Evolutionary conservation across 2,329 filamentous ascomycete genomes (phyloP).

Genomic region (Alternaria consortialis): DNA sequence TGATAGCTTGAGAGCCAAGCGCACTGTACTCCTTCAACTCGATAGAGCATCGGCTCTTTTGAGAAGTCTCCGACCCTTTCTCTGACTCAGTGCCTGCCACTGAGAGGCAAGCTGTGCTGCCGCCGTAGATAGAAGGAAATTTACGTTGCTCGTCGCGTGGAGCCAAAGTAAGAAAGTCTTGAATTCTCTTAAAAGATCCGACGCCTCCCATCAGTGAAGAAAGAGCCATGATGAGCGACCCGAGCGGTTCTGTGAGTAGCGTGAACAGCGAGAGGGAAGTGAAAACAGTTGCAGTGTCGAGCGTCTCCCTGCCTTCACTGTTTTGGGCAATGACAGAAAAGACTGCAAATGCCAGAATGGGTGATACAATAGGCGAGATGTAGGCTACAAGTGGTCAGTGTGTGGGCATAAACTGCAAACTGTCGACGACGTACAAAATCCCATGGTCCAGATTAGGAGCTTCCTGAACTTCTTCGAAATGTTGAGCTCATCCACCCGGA

Average conservation of each 20-base stretch:
- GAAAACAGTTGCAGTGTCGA: constrained; percentile 56
- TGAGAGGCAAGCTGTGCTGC: constrained; percentile 29
- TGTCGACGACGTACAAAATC: constrained; percentile 36
- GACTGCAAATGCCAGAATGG: constrained; percentile 57
- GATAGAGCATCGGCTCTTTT: constrained; percentile 36
- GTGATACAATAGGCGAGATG: constrained; percentile 49
- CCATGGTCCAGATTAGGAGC: constrained; percentile 50
- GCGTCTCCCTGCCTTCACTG: constrained; percentile 37
- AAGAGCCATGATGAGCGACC: constrained; percentile 57
- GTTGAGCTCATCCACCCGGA: constrained; percentile 46
- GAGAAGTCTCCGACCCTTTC: constrained; percentile 35
- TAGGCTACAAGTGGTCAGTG: constrained; percentile 33
- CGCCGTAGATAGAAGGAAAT: constrained; percentile 30
- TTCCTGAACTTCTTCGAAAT: constrained; percentile 49
- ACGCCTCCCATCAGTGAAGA: constrained; percentile 56
- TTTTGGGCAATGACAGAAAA: constrained; percentile 54
- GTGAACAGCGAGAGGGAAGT: constrained; percentile 60
- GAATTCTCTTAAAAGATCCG: constrained; percentile 58
- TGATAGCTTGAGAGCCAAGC: constrained; percentile 41
- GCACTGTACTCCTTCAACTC: constrained; percentile 32
- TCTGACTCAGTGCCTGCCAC: constrained; percentile 34
- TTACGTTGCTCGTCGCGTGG: constrained; percentile 31
- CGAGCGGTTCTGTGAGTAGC: constrained; percentile 57
- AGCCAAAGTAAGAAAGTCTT: constrained; percentile 54
- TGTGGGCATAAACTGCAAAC: background rate